Percentiles rank a stretch among this genome's conserved stretches.
These are phyloP conservation scores for Lachancea waltii DNA, from an alignment of 805 yeast species.

Conservation along the genomic window DNA sequence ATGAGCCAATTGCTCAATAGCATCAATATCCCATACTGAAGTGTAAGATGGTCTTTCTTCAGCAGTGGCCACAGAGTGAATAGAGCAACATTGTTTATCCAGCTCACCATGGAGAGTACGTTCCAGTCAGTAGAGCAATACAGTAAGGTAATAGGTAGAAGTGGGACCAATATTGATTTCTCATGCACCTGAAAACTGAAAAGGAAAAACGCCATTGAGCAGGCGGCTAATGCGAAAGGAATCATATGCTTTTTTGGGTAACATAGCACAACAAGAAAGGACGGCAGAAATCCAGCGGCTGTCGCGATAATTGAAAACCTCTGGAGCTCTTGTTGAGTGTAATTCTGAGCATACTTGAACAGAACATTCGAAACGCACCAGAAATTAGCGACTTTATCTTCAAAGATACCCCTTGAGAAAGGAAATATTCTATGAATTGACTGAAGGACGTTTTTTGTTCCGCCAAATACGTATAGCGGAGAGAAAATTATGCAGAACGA, in stretches of 20 bases:
- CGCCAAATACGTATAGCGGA: constrained; percentile 53
- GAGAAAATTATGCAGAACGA: constrained; percentile 46
- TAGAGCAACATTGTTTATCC: constrained; percentile 80
- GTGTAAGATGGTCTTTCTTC: constrained; percentile 60
- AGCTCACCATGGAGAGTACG: constrained; percentile 66
- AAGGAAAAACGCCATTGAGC: constrained; percentile 81
- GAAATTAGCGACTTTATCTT: constrained; percentile 93
- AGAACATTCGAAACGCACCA: constrained; percentile 92
- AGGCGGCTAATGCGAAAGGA: constrained; percentile 71
- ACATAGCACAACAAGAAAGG: constrained; percentile 45
- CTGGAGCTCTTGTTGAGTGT: constrained; percentile 54
- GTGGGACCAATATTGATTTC: constrained; percentile 81
- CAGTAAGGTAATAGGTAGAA: constrained; percentile 74
- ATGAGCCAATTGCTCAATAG: constrained; percentile 73
- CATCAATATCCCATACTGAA: constrained; percentile 64
- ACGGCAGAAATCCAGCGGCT: constrained; percentile 46
- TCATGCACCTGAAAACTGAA: constrained; percentile 97
- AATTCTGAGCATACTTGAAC: constrained; percentile 57
- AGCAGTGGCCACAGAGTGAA: constrained; percentile 88
- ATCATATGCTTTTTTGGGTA: constrained; percentile 46
- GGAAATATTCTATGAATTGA: constrained; percentile 80
- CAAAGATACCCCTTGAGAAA: constrained; percentile 87
- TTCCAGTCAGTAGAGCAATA: constrained; percentile 46
- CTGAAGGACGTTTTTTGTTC: constrained; percentile 36
- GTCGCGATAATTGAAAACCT: constrained; percentile 50